A percentile compares a stretch with the other conserved stretches of the same genome.
Conservation (phyloP, 192 early-diverging fungal species). For the Coemansia sp. region DNA sequence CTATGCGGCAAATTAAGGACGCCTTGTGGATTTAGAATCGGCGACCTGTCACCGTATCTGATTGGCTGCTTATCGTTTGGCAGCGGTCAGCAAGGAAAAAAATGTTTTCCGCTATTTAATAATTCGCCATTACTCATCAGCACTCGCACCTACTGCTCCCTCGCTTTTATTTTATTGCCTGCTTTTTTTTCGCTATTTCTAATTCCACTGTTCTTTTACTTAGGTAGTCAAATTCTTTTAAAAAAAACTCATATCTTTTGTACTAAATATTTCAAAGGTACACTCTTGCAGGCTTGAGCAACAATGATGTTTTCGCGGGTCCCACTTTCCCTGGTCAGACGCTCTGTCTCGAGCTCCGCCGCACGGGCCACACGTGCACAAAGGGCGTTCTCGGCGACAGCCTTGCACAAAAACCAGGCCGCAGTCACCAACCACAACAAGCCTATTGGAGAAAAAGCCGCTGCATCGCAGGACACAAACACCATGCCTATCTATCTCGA, state of each 20-base stretch:
- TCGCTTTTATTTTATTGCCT: not conserved
- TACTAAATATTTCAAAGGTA: too few species aligned
- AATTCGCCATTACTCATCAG: too few species aligned
- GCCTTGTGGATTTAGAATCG: too few species aligned
- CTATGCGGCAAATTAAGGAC: too few species aligned
- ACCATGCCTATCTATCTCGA: conserved; percentile 87
- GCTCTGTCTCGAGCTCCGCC: conserved; percentile 15
- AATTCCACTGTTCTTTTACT: not conserved
- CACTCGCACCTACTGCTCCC: too few species aligned
- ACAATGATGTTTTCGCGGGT: not conserved
- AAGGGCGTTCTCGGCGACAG: conserved; percentile 30
- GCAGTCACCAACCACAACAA: conserved; percentile 47
- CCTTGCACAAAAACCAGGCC: conserved; percentile 7
- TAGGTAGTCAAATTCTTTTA: too few species aligned
- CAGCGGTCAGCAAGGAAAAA: too few species aligned
- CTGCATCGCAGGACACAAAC: conserved; percentile 9
- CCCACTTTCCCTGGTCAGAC: not conserved
- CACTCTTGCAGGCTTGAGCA: not conserved
- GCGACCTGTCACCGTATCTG: too few species aligned
- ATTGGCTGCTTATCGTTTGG: too few species aligned
- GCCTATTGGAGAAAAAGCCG: conserved; percentile 16
- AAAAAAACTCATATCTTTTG: not conserved
- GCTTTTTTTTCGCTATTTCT: not conserved
- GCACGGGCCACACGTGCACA: conserved; percentile 4
- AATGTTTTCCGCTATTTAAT: too few species aligned